These are phyloP conservation scores for Diutina rugosa DNA, from an alignment of 1,139 yeast species.

Conservation along the genomic window DNA sequence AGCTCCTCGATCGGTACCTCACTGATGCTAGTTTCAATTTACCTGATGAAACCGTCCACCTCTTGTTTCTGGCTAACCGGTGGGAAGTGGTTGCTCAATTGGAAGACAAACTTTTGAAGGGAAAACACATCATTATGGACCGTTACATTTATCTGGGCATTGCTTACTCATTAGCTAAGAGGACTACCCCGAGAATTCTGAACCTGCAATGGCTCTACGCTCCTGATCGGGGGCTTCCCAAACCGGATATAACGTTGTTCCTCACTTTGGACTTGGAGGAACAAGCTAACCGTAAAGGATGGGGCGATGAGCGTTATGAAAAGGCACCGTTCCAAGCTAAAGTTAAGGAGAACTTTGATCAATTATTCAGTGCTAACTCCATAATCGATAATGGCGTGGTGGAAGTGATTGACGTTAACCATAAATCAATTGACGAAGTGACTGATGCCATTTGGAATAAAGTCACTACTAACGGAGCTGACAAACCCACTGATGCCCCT, in stretches of 20 bases:
- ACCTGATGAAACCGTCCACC: constrained; percentile 71
- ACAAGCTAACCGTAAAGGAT: constrained; percentile 50
- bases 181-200: constrained; percentile 25
- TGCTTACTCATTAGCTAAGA: constrained; percentile 84
- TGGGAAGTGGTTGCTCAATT: constrained; percentile 71
- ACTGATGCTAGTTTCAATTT: constrained; percentile 34
- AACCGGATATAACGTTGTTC: constrained; percentile 76
- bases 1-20: constrained; percentile 62
- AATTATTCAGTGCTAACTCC: constrained; percentile 23
- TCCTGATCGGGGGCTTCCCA: constrained; percentile 79
- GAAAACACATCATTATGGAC: constrained; percentile 58
- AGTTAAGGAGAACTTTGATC: constrained; percentile 50
- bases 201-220: constrained; percentile 61
- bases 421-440: constrained; percentile 45
- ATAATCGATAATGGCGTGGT: constrained; percentile 16
- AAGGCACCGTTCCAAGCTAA: constrained; percentile 51
- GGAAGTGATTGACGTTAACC: constrained; percentile 45
- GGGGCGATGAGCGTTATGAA: constrained; percentile 91
- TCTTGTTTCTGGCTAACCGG: constrained; percentile 84
- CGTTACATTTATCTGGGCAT: constrained; percentile 88
- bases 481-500: background rate
- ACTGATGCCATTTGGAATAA: constrained; percentile 19
- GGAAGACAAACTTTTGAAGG: constrained; percentile 29
- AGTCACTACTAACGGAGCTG: background rate
- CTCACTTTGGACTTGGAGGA: constrained; percentile 48